These are phyloP conservation scores for Ehretia macrophylla DNA, from an alignment of 257 asterid species.

Conservation along the genomic window DNA sequence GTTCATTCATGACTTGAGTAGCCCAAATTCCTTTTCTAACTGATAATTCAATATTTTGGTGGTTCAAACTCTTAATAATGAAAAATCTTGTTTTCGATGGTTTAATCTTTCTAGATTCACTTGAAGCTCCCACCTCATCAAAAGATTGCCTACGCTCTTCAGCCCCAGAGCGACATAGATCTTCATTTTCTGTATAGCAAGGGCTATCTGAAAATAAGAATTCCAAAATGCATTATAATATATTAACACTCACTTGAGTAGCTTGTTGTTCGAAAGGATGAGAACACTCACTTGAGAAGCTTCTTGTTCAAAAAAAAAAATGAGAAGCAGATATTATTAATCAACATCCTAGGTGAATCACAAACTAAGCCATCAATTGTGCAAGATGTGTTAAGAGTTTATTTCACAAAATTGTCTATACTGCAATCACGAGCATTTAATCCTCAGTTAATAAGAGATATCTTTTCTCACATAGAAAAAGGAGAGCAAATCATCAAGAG, in stretches of 20 bases:
- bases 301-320: too few relatives aligned
- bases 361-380: too few relatives aligned
- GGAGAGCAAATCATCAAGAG: too few relatives aligned
- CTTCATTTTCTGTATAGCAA: constrained; percentile 40
- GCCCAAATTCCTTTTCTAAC: constrained; percentile 91
- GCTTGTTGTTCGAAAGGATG: neutral
- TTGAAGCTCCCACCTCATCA: constrained; percentile 45
- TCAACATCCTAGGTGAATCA: too few relatives aligned
- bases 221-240: constrained; percentile 12
- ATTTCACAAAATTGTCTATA: too few relatives aligned
- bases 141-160: constrained; percentile 41
- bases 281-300: constrained; percentile 15
- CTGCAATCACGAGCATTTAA: too few relatives aligned
- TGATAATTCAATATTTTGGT: constrained; percentile 78
- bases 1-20: constrained; percentile 97
- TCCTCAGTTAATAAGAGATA: too few relatives aligned
- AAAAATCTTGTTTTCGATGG: constrained; percentile 60
- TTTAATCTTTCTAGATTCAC: constrained; percentile 45
- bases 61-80: constrained; percentile 92
- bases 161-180: constrained; percentile 43
- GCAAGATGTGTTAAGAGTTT: too few relatives aligned
- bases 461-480: too few relatives aligned
- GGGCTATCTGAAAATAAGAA: constrained; percentile 47
- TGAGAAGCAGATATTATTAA: too few relatives aligned
- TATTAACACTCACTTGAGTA: constrained; percentile 16